These are phyloP conservation scores for Theobroma grandiflorum DNA, from an alignment of 441 rosid species.

Conservation along the genomic window DNA sequence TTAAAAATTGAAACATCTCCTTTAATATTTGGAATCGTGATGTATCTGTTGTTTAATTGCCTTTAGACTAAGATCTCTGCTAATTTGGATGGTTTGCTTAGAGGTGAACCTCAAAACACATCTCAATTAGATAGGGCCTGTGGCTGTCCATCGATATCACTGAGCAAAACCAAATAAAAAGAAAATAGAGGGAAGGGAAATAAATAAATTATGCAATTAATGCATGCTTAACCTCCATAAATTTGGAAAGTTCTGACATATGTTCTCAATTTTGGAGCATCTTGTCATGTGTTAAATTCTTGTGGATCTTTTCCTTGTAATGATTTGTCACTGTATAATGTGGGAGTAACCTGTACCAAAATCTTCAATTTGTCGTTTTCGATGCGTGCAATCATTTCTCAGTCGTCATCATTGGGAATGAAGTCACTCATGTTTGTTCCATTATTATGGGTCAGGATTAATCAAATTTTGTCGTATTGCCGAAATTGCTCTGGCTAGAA, in stretches of 20 bases:
- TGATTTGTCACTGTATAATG: slow-evolving; percentile 1
- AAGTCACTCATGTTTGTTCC: slow-evolving; percentile 10
- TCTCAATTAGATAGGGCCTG: slow-evolving; percentile 4
- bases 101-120: background rate
- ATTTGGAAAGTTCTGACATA: slow-evolving; percentile 10
- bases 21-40: background rate
- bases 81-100: background rate
- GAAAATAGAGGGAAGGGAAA: background rate
- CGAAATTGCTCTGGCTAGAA: background rate
- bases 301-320: slow-evolving; percentile 24
- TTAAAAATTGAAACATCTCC: background rate
- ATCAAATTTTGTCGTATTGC: slow-evolving; percentile 19
- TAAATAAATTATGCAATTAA: background rate
- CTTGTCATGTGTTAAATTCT: slow-evolving; percentile 2
- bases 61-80: background rate
- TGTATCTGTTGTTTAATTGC: background rate
- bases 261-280: slow-evolving; percentile 1
- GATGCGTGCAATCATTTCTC: background rate
- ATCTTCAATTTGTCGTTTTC: slow-evolving; percentile 23
- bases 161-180: background rate
- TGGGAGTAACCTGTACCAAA: background rate
- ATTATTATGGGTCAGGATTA: background rate
- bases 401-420: background rate
- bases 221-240: background rate
- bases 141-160: background rate